Evolutionary conservation across 768 basidiomycete species (phyloP).

Genomic region (Lactarius hengduanensis): DNA sequence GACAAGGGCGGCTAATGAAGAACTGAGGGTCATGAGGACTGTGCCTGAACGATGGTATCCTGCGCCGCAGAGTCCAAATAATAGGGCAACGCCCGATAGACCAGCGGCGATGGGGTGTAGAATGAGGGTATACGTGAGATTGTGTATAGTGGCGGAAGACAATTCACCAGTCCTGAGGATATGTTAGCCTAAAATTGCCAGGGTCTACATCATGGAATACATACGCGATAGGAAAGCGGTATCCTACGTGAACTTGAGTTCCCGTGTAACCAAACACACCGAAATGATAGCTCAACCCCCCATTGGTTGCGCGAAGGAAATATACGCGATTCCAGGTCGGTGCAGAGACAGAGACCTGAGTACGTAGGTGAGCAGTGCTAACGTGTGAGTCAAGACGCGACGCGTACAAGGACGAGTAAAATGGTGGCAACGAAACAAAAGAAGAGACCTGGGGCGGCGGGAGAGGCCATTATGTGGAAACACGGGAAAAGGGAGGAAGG

Average conservation of each 20-base stretch:
- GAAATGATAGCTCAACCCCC: slow-evolving; percentile 46
- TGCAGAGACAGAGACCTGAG: slow-evolving; percentile 64
- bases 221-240: slow-evolving; percentile 51
- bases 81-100: slow-evolving; percentile 58
- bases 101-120: slow-evolving; percentile 81
- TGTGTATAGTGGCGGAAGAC: slow-evolving; percentile 55
- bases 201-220: slow-evolving; percentile 29
- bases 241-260: slow-evolving; percentile 55
- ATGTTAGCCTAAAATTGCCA: slow-evolving; percentile 11
- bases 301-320: slow-evolving; percentile 56
- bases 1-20: slow-evolving; percentile 62
- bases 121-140: slow-evolving; percentile 71
- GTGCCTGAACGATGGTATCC: slow-evolving; percentile 68
- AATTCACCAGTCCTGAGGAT: slow-evolving; percentile 43
- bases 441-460: slow-evolving; percentile 68
- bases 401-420: slow-evolving; percentile 64
- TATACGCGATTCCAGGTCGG: slow-evolving; percentile 73
- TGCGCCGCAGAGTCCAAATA: slow-evolving; percentile 68
- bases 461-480: slow-evolving; percentile 44
- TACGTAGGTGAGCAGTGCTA: slow-evolving; percentile 5
- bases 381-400: slow-evolving; percentile 10
- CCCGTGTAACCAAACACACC: slow-evolving; percentile 82
- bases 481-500: neutral
- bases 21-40: slow-evolving; percentile 69
- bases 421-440: slow-evolving; percentile 70